Evolutionary conservation across 768 basidiomycete species (phyloP), one percentile per base, ranked within the genome.

Genomic region (Rhodotorula paludigena): DNA sequence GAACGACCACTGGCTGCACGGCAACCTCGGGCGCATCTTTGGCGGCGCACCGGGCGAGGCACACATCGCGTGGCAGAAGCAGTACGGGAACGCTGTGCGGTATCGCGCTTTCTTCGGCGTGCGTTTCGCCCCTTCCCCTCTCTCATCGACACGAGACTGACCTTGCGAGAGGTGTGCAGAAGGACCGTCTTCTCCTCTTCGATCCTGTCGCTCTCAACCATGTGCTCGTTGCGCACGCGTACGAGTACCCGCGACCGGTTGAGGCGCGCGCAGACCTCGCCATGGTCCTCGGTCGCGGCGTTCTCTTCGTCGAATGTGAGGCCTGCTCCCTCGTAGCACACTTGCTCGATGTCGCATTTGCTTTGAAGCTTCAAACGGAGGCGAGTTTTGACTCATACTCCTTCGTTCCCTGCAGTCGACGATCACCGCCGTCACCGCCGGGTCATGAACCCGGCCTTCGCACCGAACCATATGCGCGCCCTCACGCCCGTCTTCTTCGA

Each of bases 51-150:
- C 86, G 44, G 86, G 86, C 20, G 76, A 78, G 18, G 79, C 80
- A 18, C 85, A 86, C 74, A 65, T 80, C 28, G 76, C 80, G 23
- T 87, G 85, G 85, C 83, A 84, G 62, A 77, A 74, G 38, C 74
- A 77, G 58, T 86, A 81, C 63, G 86, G 85, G 23, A 83, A 81
- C 38, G 79, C 86, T 11, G 80, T 86, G 47, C 81, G 79, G 59
- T 85, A 86, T 68, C 10, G 18, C n/a, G 41, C 41, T 2, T 57
- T 57, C 56, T 44, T 44, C 20, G 56, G 56, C 44, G 57, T 86
- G 73, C 60, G 80, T 56, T 15, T 11, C 23, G 39, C 58, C 32
- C 10, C 28, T 20, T 10, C n/a, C 33, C 33, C 21, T 36, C 23
- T 8, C 52, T 25, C 21, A 8, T 36, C 1, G 23, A 28, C 6